phyloP scores from a whole-genome alignment of 1,284 basidiomycete genomes.

The Ceraceosorus bombacis region DNA sequence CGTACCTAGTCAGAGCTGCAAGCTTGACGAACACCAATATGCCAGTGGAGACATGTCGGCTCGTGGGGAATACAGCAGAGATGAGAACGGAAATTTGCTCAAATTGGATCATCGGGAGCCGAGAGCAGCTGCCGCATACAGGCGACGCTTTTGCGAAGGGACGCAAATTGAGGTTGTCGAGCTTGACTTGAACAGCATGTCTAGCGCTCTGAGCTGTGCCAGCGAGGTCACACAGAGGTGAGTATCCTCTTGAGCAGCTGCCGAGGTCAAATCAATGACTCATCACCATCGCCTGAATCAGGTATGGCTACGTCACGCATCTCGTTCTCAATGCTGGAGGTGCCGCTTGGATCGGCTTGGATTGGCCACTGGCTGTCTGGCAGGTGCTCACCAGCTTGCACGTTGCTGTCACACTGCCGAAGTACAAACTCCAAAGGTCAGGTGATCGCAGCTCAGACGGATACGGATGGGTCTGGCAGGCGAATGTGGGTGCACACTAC shows the following conservation, averaged over 20 bases:
- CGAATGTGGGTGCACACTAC: conserved; percentile 48
- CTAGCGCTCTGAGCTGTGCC: conserved; percentile 39
- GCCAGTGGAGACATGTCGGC: conserved; percentile 19
- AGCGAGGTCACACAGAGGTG: conserved; percentile 26
- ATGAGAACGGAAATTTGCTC: conserved; percentile 16
- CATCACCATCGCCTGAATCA: neutral
- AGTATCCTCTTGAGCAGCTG: conserved; percentile 1
- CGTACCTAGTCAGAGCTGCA: conserved; percentile 25
- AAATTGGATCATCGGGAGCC: conserved; percentile 26
- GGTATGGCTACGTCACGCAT: conserved; percentile 41
- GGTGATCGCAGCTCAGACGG: conserved; percentile 45
- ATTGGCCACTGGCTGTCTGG: conserved; percentile 40
- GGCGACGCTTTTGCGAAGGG: conserved; percentile 36
- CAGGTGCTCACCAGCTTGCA: conserved; percentile 40
- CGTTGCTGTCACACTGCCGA: conserved; percentile 43
- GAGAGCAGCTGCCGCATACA: conserved; percentile 33
- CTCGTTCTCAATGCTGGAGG: conserved; percentile 47
- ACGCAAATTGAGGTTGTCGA: conserved; percentile 43
- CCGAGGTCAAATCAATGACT: neutral
- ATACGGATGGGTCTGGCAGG: conserved; percentile 48
- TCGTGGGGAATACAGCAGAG: conserved; percentile 17
- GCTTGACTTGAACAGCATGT: conserved; percentile 45
- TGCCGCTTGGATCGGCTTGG: conserved; percentile 43
- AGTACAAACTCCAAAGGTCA: conserved; percentile 41
- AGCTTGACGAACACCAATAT: conserved; percentile 28